Evolutionary conservation across 768 basidiomycete genomes (phyloP).

Genomic region (Serendipita indica): DNA sequence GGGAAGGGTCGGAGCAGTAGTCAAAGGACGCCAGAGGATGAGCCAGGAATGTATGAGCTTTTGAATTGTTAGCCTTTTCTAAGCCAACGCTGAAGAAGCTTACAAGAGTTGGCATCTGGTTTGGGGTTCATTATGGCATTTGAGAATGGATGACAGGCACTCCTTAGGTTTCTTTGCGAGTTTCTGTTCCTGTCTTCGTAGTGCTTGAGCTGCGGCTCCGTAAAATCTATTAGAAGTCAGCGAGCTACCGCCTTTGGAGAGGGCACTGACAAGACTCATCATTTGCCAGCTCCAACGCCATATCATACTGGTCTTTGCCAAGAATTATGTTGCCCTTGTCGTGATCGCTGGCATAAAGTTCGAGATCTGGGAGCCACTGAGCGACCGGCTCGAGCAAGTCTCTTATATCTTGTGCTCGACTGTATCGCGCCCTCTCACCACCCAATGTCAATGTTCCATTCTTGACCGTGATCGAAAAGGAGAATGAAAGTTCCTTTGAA

Average conservation of each 20-base stretch:
- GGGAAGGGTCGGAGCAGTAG: not conserved
- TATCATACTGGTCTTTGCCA: constrained; percentile 12
- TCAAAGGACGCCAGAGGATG: constrained; percentile 6
- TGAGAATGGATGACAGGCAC: constrained; percentile 11
- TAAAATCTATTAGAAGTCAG: constrained; percentile 8
- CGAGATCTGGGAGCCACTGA: constrained; percentile 12
- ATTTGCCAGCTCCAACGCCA: not conserved
- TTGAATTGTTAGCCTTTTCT: not conserved
- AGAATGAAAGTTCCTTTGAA: not conserved
- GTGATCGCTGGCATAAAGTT: constrained; percentile 6
- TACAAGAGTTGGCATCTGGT: not conserved
- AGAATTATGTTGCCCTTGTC: constrained; percentile 12
- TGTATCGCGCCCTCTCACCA: not conserved
- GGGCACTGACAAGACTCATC: constrained; percentile 9
- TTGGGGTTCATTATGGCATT: not conserved
- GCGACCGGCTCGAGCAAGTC: constrained; percentile 11
- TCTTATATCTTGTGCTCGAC: constrained; percentile 2
- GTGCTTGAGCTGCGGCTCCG: not conserved
- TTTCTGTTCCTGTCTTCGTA: constrained; percentile 13
- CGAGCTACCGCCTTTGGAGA: not conserved
- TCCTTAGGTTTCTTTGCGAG: constrained; percentile 8
- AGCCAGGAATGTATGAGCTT: constrained; percentile 5
- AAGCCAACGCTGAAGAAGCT: not conserved
- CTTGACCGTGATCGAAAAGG: constrained; percentile 12
- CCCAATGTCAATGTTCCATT: constrained; percentile 7